These are phyloP conservation scores for Phalaenopsis hybrid DNA, from an alignment of 116 monocot genomes.

Conservation along the genomic window DNA sequence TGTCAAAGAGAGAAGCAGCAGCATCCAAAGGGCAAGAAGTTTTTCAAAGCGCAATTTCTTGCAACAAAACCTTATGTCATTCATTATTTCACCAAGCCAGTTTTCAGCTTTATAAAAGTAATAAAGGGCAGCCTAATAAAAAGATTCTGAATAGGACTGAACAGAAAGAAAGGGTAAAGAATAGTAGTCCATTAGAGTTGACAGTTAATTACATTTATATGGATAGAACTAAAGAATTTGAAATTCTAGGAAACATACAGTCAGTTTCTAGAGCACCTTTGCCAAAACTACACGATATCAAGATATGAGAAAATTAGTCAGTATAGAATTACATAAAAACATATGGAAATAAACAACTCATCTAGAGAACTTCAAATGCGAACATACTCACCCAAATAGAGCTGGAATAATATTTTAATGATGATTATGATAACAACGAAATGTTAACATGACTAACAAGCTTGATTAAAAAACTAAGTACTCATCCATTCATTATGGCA, in stretches of 20 bases:
- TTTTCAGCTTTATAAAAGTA: not conserved
- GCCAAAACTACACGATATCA: not conserved
- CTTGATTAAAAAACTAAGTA: no score
- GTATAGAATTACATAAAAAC: not conserved
- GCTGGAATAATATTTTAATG: not conserved
- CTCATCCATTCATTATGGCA: no score
- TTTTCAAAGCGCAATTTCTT: not conserved
- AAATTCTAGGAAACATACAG: not conserved
- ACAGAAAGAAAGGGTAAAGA: not conserved
- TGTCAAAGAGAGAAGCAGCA: not conserved
- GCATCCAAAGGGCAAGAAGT: not conserved
- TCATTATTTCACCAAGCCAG: not conserved
- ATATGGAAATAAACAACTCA: not conserved
- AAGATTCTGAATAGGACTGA: not conserved
- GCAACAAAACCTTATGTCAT: not conserved
- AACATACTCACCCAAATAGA: not conserved
- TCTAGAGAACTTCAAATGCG: not conserved
- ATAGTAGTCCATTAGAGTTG: not conserved
- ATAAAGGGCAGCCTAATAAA: not conserved
- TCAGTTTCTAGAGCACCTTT: not conserved
- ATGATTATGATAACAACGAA: not conserved
- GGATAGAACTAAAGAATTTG: not conserved
- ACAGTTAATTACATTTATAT: not conserved
- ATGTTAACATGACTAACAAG: no score
- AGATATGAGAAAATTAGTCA: not conserved